phyloP scores from a whole-genome alignment of 306 rosid genomes.

The Pyrus communis region DNA sequence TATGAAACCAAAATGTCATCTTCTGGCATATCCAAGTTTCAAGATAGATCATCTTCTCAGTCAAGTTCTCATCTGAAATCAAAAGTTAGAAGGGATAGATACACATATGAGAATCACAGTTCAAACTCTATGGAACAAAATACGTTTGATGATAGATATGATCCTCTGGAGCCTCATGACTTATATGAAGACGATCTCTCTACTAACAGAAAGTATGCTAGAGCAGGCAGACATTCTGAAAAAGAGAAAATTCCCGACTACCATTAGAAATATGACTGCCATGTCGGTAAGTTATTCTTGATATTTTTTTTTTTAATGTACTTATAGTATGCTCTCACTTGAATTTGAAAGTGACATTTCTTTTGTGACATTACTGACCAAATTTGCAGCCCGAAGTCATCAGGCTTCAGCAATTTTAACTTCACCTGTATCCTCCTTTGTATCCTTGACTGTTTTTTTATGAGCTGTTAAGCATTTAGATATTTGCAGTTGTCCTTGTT shows the following conservation, averaged over 20 bases:
- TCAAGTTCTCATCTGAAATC: slow-evolving; percentile 18
- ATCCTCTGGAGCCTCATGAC: slow-evolving; percentile 50
- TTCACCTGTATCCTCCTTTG: slow-evolving; percentile 78
- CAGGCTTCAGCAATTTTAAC: slow-evolving; percentile 55
- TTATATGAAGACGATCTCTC: slow-evolving; percentile 30
- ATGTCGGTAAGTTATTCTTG: slow-evolving; percentile 36
- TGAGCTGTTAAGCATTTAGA: not conserved
- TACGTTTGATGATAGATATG: slow-evolving; percentile 58
- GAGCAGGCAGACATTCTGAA: slow-evolving; percentile 21
- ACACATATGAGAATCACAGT: slow-evolving; percentile 24
- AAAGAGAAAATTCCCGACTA: not conserved
- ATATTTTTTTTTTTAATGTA: slow-evolving; percentile 2
- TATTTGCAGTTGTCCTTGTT: not conserved
- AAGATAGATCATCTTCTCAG: slow-evolving; percentile 23
- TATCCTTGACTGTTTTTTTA: slow-evolving; percentile 54
- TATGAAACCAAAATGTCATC: slow-evolving; percentile 10
- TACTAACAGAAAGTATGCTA: slow-evolving; percentile 16
- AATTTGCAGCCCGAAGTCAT: slow-evolving; percentile 63
- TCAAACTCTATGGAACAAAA: slow-evolving; percentile 25
- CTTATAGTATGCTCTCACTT: slow-evolving; percentile 17
- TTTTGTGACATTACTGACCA: slow-evolving; percentile 42
- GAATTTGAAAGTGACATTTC: slow-evolving; percentile 19
- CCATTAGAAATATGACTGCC: slow-evolving; percentile 3
- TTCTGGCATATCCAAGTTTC: slow-evolving; percentile 22
- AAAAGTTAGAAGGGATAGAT: slow-evolving; percentile 28